A percentile compares a stretch with the other conserved stretches of the same genome.
Evolutionary conservation across 306 rosid species (phyloP).

Genomic region (Prunus armeniaca): DNA sequence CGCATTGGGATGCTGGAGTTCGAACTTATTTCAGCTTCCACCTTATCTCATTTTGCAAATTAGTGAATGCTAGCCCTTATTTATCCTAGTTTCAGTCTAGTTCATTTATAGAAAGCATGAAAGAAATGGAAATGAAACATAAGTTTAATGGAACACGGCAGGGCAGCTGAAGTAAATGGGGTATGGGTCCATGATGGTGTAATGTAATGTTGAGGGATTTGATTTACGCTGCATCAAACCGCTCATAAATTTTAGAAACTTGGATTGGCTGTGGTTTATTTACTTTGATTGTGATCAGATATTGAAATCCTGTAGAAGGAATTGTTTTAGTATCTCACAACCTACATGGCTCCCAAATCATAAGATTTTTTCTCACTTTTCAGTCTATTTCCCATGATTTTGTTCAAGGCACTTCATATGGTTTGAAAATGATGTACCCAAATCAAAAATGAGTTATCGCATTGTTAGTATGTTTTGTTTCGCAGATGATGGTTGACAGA

Average conservation of each 20-base stretch:
- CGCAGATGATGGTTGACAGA: background rate
- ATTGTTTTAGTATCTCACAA: background rate
- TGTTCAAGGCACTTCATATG: conserved; percentile 15
- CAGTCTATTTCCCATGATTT: background rate
- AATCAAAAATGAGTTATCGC: conserved; percentile 8
- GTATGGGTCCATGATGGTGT: conserved; percentile 5
- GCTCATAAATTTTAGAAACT: background rate
- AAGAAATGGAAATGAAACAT: background rate
- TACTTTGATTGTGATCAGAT: background rate
- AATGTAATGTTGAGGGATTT: background rate
- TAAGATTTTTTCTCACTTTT: background rate
- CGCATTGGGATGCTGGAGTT: background rate
- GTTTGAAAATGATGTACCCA: conserved; percentile 11
- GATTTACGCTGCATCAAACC: background rate
- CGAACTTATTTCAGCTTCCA: background rate
- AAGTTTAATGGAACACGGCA: background rate
- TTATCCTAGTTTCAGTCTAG: background rate
- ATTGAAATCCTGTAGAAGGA: background rate
- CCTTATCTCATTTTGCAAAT: background rate
- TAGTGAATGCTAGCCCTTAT: background rate
- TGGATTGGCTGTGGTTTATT: background rate
- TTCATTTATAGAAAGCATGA: background rate
- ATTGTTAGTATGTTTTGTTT: conserved; percentile 11
- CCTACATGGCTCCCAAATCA: background rate
- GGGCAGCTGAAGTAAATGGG: background rate